Percentiles rank a stretch among this genome's conserved stretches.
These are phyloP conservation scores for Microstroma glucosiphilum DNA, from an alignment of 1,284 basidiomycete genomes.

Conservation along the genomic window DNA sequence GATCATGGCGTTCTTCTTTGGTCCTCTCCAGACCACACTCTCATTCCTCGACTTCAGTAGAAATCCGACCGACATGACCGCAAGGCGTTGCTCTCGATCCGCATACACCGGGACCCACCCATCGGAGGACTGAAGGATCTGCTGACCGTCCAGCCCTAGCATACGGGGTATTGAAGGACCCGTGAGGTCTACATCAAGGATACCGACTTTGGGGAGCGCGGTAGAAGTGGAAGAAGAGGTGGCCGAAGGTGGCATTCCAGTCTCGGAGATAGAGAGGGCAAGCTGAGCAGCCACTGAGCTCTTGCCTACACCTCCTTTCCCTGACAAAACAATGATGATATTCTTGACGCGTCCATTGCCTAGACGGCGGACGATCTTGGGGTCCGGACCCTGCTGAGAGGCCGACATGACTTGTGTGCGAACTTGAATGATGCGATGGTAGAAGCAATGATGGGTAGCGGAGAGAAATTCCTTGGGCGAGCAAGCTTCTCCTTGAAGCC, in stretches of 20 bases:
- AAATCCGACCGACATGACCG: constrained; percentile 96
- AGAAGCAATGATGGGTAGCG: too few species aligned
- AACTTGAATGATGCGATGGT: too few species aligned
- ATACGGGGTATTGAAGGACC: constrained; percentile 95
- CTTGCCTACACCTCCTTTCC: constrained; percentile 85
- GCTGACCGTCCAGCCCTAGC: constrained; percentile 81
- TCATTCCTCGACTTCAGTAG: constrained; percentile 81
- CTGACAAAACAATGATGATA: constrained; percentile 86
- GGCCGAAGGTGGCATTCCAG: constrained; percentile 4
- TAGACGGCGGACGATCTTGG: constrained; percentile 41
- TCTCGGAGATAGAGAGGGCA: constrained; percentile 63
- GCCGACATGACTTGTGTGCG: not conserved
- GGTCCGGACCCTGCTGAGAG: constrained; percentile 20
- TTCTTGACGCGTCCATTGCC: constrained; percentile 62
- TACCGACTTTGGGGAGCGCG: constrained; percentile 60
- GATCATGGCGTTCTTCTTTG: constrained; percentile 99
- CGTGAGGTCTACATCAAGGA: constrained; percentile 93
- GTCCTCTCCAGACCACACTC: constrained; percentile 94
- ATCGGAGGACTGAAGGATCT: constrained; percentile 70
- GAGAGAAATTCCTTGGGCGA: too few species aligned
- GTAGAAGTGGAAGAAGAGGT: constrained; percentile 7
- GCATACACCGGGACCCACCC: constrained; percentile 96
- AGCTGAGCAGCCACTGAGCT: constrained; percentile 90
- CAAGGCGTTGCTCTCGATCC: constrained; percentile 57
- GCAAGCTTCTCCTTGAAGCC: too few species aligned